Conservation (phyloP, 2,329 filamentous ascomycete species). For the Chrysosporium keratinophilum region DNA sequence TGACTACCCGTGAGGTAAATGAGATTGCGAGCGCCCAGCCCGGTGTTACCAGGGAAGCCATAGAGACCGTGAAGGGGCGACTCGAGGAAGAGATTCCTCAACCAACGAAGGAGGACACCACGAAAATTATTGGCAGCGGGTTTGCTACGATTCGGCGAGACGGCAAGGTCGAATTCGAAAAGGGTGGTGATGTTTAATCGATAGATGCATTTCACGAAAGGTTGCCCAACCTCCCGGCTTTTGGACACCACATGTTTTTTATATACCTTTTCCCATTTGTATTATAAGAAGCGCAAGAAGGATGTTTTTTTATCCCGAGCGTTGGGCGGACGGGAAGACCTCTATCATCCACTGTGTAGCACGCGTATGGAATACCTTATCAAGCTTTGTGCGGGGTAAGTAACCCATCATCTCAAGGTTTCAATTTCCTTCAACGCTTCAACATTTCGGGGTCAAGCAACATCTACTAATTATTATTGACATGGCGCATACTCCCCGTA, state of each 20-base stretch:
- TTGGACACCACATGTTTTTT: not conserved
- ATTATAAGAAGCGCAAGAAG: no score
- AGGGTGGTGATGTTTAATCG: not conserved
- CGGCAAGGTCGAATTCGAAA: slow-evolving; percentile 14
- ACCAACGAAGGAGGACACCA: not conserved
- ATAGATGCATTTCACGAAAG: not conserved
- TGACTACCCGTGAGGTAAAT: slow-evolving; percentile 70
- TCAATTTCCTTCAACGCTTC: no score
- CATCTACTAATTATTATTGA: no score
- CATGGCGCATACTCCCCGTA: not conserved
- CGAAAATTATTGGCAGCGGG: not conserved
- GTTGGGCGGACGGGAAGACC: no score
- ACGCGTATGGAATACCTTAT: no score
- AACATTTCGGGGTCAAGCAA: no score
- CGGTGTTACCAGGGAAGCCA: slow-evolving; percentile 54
- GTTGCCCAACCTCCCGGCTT: not conserved
- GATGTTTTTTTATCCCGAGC: no score
- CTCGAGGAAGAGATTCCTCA: slow-evolving; percentile 22
- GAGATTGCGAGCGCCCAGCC: slow-evolving; percentile 78
- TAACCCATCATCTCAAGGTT: no score
- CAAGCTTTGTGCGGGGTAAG: no score
- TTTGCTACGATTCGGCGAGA: slow-evolving; percentile 13
- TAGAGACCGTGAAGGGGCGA: slow-evolving; percentile 33
- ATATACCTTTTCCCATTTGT: no score
- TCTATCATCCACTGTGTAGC: no score